Evolutionary conservation across 768 basidiomycete species (phyloP).

Genomic region (Tubosaeta sp.): DNA sequence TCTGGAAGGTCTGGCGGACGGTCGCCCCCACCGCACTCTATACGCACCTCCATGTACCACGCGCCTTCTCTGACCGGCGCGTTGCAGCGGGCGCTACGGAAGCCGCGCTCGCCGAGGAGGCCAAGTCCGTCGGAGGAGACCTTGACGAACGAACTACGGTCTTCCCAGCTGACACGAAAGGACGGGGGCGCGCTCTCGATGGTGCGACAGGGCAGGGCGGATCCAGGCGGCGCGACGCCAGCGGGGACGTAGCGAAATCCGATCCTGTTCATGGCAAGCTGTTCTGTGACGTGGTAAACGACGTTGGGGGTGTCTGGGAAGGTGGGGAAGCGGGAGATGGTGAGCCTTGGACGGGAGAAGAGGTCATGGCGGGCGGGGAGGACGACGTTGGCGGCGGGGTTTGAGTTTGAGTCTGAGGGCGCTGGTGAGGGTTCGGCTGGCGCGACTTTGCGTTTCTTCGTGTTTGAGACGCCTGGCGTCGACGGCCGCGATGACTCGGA

Average conservation of each 20-base stretch:
- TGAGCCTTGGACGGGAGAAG: conserved; percentile 63
- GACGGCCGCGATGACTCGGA: conserved; percentile 34
- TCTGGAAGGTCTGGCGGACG: conserved; percentile 38
- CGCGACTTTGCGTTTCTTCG: conserved; percentile 53
- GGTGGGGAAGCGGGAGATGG: conserved; percentile 68
- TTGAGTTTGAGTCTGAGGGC: conserved; percentile 46
- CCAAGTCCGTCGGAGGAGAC: conserved; percentile 76
- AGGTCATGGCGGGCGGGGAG: conserved; percentile 67
- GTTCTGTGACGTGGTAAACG: conserved; percentile 62
- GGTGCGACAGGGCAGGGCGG: conserved; percentile 62
- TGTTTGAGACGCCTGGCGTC: conserved; percentile 23
- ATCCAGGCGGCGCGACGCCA: conserved; percentile 60
- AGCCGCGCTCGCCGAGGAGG: conserved; percentile 81
- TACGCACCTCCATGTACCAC: conserved; percentile 92
- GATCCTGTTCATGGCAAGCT: conserved; percentile 67
- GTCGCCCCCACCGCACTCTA: conserved; percentile 72
- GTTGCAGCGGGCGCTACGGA: conserved; percentile 86
- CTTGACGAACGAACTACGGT: conserved; percentile 76
- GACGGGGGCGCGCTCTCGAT: conserved; percentile 73
- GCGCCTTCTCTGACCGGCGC: conserved; percentile 83
- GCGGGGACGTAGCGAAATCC: conserved; percentile 81
- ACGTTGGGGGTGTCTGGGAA: conserved; percentile 58
- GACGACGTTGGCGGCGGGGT: conserved; percentile 42
- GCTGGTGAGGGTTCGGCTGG: conserved; percentile 49
- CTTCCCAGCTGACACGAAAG: conserved; percentile 86